Conservation (phyloP, 2,329 filamentous ascomycete species). For the Atkinsonella texensis region DNA sequence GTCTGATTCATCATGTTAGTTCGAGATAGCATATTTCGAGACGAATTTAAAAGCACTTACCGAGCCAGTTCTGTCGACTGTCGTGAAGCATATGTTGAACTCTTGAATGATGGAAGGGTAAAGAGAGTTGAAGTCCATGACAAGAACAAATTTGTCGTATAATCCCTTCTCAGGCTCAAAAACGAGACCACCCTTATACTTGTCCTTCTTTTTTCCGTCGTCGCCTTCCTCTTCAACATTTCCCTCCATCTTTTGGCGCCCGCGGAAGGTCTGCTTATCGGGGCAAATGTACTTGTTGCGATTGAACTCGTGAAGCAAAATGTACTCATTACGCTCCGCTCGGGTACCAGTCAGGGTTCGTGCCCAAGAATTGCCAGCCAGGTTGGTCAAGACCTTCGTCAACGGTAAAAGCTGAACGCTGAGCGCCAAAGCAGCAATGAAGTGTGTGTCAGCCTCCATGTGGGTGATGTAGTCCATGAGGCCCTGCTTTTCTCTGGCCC, state of each 20-base stretch:
- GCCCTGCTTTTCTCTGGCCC: conserved; percentile 66
- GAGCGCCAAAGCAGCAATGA: conserved; percentile 80
- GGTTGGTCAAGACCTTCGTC: conserved; percentile 88
- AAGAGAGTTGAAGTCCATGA: conserved; percentile 99
- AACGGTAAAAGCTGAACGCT: conserved; percentile 85
- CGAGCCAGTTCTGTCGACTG: conserved; percentile 65
- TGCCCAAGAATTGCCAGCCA: conserved; percentile 97
- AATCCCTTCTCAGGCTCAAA: conserved; percentile 96
- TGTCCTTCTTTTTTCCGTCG: conserved; percentile 94
- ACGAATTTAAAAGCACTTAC: conserved; percentile 34
- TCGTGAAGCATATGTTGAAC: conserved; percentile 99
- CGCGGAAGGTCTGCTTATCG: conserved; percentile 78
- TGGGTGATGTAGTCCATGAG: conserved; percentile 90
- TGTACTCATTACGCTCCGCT: conserved; percentile 97
- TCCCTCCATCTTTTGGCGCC: conserved; percentile 60
- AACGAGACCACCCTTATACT: conserved; percentile 96
- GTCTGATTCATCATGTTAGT: conserved; percentile 15
- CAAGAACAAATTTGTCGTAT: conserved; percentile 95
- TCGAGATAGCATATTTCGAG: conserved; percentile 11
- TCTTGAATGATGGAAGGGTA: conserved; percentile 99
- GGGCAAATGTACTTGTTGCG: conserved; percentile 97
- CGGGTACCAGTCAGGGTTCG: conserved; percentile 90
- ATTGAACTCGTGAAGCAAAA: conserved; percentile 93
- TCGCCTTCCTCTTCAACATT: conserved; percentile 52
- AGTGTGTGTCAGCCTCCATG: conserved; percentile 91